A percentile compares a stretch with the other conserved stretches of the same genome.
These are phyloP conservation scores for Alternaria sp. DNA, from an alignment of 2,329 filamentous ascomycete species.

Conservation along the genomic window DNA sequence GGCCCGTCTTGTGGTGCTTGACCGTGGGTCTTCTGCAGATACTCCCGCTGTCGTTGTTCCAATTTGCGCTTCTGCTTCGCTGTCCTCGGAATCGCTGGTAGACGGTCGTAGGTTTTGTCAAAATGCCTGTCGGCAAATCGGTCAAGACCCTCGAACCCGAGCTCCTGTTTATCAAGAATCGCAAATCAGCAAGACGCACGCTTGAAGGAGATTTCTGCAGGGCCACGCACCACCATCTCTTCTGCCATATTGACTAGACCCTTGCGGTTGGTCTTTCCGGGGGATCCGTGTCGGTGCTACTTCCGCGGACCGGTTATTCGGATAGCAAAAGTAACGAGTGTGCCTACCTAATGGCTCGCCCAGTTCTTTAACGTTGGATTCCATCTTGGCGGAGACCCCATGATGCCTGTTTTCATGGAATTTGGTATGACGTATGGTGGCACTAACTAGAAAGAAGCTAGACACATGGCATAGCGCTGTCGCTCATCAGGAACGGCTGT, in stretches of 20 bases:
- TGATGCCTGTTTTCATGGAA: slow-evolving; percentile 14
- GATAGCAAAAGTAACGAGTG: slow-evolving; percentile 1
- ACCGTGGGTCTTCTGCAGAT: not conserved
- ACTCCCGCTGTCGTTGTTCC: slow-evolving; percentile 15
- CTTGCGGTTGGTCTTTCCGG: slow-evolving; percentile 23
- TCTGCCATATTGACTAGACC: slow-evolving; percentile 28
- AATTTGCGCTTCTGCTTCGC: slow-evolving; percentile 19
- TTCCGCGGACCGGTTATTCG: slow-evolving; percentile 8
- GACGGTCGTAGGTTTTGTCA: slow-evolving; percentile 35
- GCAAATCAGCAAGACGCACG: slow-evolving; percentile 19
- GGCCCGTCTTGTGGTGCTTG: not conserved
- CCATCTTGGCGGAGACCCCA: slow-evolving; percentile 1
- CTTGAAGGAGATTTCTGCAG: not conserved
- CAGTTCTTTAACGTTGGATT: slow-evolving; percentile 2
- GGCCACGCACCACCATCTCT: slow-evolving; percentile 37
- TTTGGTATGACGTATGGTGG: slow-evolving; percentile 11
- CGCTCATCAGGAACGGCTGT: slow-evolving; percentile 10
- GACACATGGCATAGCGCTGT: slow-evolving; percentile 3
- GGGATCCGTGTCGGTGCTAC: slow-evolving; percentile 19
- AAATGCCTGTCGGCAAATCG: slow-evolving; percentile 40
- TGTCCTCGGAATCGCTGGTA: slow-evolving; percentile 20
- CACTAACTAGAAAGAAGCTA: slow-evolving; percentile 10
- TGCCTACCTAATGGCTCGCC: slow-evolving; percentile 2
- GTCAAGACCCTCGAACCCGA: slow-evolving; percentile 48
- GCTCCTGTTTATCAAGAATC: slow-evolving; percentile 35